phyloP scores from a whole-genome alignment of 371 early-diverging fungal species.

The Mortierella sp. region DNA sequence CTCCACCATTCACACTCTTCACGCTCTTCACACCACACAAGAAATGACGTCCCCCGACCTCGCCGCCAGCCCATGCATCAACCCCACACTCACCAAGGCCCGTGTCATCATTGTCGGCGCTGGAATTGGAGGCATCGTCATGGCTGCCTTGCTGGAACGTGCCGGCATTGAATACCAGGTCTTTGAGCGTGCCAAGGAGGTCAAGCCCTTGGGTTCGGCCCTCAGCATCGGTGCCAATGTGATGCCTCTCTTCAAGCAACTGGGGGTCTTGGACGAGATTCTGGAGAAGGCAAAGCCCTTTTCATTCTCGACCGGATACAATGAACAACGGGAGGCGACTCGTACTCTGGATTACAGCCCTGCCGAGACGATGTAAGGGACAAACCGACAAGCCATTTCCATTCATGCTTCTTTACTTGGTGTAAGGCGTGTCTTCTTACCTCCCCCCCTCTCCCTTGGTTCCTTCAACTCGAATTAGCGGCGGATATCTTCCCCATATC shows the following conservation, averaged over 20 bases:
- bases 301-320: slow-evolving; percentile 20
- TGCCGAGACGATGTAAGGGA: slow-evolving; percentile 23
- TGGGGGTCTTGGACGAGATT: slow-evolving; percentile 26
- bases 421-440: too few species aligned
- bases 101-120: slow-evolving; percentile 27
- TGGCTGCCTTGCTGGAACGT: slow-evolving; percentile 17
- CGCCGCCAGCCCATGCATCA: background rate
- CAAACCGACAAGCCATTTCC: too few species aligned
- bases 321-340: slow-evolving; percentile 22
- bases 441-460: background rate
- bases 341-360: slow-evolving; percentile 23
- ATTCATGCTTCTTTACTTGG: too few species aligned
- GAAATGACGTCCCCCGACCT: background rate
- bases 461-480: background rate
- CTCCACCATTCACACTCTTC: too few species aligned
- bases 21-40: background rate
- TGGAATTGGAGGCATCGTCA: slow-evolving; percentile 29
- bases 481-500: slow-evolving; percentile 26
- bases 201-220: slow-evolving; percentile 27
- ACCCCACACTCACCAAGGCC: slow-evolving; percentile 7
- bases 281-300: slow-evolving; percentile 29
- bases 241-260: slow-evolving; percentile 31
- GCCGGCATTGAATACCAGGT: slow-evolving; percentile 28
- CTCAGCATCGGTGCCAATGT: slow-evolving; percentile 29
- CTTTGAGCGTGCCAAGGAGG: slow-evolving; percentile 24